Percentiles rank a stretch among this genome's conserved stretches.
Conservation (phyloP, 2,329 filamentous ascomycete species). For the Coniosporium tulheliwenetii region DNA sequence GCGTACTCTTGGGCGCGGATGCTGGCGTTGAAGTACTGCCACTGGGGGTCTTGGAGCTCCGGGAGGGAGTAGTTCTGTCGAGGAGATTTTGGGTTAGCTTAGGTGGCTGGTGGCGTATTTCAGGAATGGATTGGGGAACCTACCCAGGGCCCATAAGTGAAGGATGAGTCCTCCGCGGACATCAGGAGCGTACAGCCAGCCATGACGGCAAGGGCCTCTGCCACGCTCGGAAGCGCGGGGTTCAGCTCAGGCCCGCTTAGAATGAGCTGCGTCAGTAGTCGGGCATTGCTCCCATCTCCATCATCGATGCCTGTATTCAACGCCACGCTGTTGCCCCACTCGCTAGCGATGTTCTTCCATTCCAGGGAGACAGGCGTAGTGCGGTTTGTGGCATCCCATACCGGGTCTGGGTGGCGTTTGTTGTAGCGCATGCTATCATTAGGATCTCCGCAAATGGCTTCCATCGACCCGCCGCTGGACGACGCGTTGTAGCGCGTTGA, state of each 20-base stretch:
- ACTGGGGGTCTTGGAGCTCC: slow-evolving; percentile 27
- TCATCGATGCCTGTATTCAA: slow-evolving; percentile 27
- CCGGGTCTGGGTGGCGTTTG: slow-evolving; percentile 27
- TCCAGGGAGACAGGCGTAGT: slow-evolving; percentile 16
- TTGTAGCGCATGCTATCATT: slow-evolving; percentile 40
- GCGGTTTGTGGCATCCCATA: slow-evolving; percentile 23
- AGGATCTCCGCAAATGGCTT: slow-evolving; percentile 44
- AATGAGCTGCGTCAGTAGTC: slow-evolving; percentile 28
- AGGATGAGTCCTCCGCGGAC: slow-evolving; percentile 42
- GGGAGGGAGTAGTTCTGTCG: slow-evolving; percentile 18
- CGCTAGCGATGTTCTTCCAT: slow-evolving; percentile 26
- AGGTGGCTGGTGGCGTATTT: background rate
- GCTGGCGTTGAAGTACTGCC: slow-evolving; percentile 47
- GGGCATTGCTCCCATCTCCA: slow-evolving; percentile 25
- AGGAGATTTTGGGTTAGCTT: slow-evolving; percentile 15
- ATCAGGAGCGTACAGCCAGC: slow-evolving; percentile 50
- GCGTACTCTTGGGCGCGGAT: slow-evolving; percentile 54
- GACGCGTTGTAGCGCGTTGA: slow-evolving; percentile 39
- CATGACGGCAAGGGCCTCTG: slow-evolving; percentile 58
- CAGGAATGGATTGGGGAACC: slow-evolving; percentile 1
- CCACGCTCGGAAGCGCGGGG: slow-evolving; percentile 46
- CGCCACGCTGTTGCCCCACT: slow-evolving; percentile 26
- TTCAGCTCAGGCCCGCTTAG: slow-evolving; percentile 27
- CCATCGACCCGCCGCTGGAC: slow-evolving; percentile 39
- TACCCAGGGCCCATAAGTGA: slow-evolving; percentile 31